phyloP scores from a whole-genome alignment of 2,329 filamentous ascomycete genomes.

The Pseudogymnoascus sp. region DNA sequence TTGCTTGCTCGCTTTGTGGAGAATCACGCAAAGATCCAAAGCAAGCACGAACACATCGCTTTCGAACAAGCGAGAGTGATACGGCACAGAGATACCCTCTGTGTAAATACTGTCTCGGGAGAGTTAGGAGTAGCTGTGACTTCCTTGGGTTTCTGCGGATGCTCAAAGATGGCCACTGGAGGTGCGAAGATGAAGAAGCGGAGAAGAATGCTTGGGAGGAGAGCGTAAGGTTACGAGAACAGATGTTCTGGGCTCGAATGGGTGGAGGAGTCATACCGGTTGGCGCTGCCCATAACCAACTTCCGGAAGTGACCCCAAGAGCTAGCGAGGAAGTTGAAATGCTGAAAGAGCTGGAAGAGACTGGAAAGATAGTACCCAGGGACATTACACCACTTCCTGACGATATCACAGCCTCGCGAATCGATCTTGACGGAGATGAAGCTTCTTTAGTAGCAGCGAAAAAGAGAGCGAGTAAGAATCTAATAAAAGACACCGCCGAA shows the following conservation, averaged over 20 bases:
- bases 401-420: neutral
- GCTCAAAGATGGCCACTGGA: conserved; percentile 86
- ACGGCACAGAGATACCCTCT: conserved; percentile 82
- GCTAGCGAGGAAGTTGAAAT: conserved; percentile 22
- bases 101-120: conserved; percentile 76
- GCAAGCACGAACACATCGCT: conserved; percentile 74
- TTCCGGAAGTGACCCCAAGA: conserved; percentile 20
- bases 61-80: conserved; percentile 79
- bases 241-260: conserved; percentile 95
- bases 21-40: conserved; percentile 63
- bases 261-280: conserved; percentile 79
- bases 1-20: conserved; percentile 72
- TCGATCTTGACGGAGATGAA: neutral
- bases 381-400: conserved; percentile 23
- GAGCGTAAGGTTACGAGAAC: conserved; percentile 76
- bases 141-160: conserved; percentile 87
- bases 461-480: conserved; percentile 1
- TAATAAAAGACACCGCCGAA: conserved; percentile 12
- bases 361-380: conserved; percentile 23
- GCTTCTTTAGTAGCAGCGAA: neutral
- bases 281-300: conserved; percentile 15
- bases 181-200: conserved; percentile 71
- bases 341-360: conserved; percentile 23
- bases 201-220: conserved; percentile 92
- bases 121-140: conserved; percentile 81